Evolutionary conservation across 1,139 yeast species (phyloP).

Genomic region (Lodderomyces oxycetoniae): DNA sequence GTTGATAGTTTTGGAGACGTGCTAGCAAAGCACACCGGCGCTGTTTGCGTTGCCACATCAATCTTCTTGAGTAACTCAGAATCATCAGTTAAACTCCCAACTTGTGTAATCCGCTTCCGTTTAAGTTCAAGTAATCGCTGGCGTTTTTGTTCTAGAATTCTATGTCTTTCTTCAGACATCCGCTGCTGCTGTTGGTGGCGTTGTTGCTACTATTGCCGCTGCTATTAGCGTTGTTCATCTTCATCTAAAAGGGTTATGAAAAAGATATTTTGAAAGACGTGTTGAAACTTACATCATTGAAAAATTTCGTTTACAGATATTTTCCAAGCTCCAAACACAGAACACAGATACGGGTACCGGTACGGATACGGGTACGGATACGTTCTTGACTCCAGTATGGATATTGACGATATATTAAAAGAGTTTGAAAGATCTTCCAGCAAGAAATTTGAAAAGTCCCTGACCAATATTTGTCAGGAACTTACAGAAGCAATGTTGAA

Average conservation of each 20-base stretch:
- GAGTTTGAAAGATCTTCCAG: conserved; percentile 46
- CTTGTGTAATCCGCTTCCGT: conserved; percentile 23
- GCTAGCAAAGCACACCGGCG: too few species aligned
- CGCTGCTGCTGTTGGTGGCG: too few species aligned
- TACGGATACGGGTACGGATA: conserved; percentile 4
- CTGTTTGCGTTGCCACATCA: conserved; percentile 14
- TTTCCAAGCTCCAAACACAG: too few species aligned
- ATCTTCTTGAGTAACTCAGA: conserved; percentile 4
- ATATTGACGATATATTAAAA: conserved; percentile 63
- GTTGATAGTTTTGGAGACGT: not conserved
- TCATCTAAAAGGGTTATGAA: too few species aligned
- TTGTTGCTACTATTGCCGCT: too few species aligned
- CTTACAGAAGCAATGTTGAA: conserved; percentile 71
- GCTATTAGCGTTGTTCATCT: too few species aligned
- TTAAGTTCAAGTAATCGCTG: conserved; percentile 39
- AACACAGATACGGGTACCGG: too few species aligned
- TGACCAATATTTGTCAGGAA: conserved; percentile 29
- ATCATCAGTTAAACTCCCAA: conserved; percentile 5
- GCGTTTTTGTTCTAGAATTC: conserved; percentile 38
- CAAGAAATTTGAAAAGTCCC: conserved; percentile 10
- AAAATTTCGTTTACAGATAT: too few species aligned
- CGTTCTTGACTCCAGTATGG: too few species aligned
- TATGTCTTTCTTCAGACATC: conserved; percentile 35
- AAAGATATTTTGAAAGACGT: conserved; percentile 8
- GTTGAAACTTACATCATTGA: conserved; percentile 7